phyloP scores from a whole-genome alignment of 768 basidiomycete species.

The Suillus spraguei region DNA sequence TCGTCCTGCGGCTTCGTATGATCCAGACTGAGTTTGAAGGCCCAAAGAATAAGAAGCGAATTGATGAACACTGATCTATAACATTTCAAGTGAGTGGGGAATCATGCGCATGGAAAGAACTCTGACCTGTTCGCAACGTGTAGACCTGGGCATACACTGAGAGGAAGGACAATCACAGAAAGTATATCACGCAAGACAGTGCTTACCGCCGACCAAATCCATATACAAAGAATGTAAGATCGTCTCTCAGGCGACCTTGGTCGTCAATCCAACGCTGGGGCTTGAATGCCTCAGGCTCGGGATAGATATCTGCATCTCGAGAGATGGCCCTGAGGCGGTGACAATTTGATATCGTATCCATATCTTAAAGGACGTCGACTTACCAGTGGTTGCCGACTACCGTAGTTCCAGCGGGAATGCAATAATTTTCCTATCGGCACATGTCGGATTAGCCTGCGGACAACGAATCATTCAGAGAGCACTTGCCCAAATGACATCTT shows the following conservation, averaged over 20 bases:
- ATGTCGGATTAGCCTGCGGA: background rate
- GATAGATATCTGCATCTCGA: conserved; percentile 1
- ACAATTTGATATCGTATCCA: background rate
- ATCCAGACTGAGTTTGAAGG: background rate
- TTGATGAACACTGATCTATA: background rate
- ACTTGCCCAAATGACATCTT: background rate
- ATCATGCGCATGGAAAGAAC: background rate
- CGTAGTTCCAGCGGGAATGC: background rate
- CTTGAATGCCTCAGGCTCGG: background rate
- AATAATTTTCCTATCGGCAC: background rate
- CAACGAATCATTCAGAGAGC: background rate
- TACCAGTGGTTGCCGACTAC: background rate
- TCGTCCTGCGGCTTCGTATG: conserved; percentile 1
- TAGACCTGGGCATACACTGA: conserved; percentile 1
- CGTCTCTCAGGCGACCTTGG: background rate
- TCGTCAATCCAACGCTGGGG: background rate
- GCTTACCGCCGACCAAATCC: conserved; percentile 1
- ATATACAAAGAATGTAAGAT: background rate
- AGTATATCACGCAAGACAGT: background rate
- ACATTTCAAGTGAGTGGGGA: background rate
- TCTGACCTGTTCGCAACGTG: background rate
- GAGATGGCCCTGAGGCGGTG: background rate
- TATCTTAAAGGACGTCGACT: background rate
- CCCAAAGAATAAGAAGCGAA: background rate
- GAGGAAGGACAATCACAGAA: background rate